Evolutionary conservation across 768 basidiomycete species (phyloP).

Genomic region (Lactarius hengduanensis): DNA sequence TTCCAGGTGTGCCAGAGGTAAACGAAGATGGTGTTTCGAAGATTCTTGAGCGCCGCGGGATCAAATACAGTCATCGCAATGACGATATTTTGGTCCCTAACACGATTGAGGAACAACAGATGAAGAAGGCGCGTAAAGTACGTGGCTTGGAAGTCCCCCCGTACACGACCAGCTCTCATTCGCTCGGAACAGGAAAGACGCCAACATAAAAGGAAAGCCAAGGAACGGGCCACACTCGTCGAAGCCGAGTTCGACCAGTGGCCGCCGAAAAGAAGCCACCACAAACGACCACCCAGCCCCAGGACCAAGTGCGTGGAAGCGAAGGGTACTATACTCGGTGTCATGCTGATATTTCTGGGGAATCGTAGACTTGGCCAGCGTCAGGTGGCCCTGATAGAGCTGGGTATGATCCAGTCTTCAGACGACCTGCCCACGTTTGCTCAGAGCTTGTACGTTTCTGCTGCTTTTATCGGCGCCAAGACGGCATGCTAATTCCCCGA

Average conservation of each 20-base stretch:
- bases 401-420: slow-evolving; percentile 55
- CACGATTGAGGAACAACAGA: slow-evolving; percentile 63
- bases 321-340: background rate
- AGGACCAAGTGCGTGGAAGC: slow-evolving; percentile 48
- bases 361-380: slow-evolving; percentile 49
- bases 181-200: slow-evolving; percentile 30
- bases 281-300: slow-evolving; percentile 46
- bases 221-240: slow-evolving; percentile 24
- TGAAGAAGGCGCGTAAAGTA: slow-evolving; percentile 54
- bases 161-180: background rate
- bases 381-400: slow-evolving; percentile 58
- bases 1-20: slow-evolving; percentile 36
- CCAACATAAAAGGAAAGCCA: slow-evolving; percentile 29
- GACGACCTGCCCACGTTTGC: slow-evolving; percentile 59
- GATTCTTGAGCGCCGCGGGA: slow-evolving; percentile 58
- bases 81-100: slow-evolving; percentile 67
- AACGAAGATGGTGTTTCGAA: slow-evolving; percentile 52
- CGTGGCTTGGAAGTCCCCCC: slow-evolving; percentile 11
- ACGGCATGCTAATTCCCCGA: background rate
- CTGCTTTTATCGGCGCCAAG: background rate
- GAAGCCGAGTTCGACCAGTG: slow-evolving; percentile 41
- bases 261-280: slow-evolving; percentile 66
- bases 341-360: slow-evolving; percentile 4
- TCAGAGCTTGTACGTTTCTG: slow-evolving; percentile 55
- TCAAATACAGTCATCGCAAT: slow-evolving; percentile 73